These are phyloP conservation scores for Oidiodendron maius DNA, from an alignment of 495 filamentous ascomycete species.

Conservation along the genomic window DNA sequence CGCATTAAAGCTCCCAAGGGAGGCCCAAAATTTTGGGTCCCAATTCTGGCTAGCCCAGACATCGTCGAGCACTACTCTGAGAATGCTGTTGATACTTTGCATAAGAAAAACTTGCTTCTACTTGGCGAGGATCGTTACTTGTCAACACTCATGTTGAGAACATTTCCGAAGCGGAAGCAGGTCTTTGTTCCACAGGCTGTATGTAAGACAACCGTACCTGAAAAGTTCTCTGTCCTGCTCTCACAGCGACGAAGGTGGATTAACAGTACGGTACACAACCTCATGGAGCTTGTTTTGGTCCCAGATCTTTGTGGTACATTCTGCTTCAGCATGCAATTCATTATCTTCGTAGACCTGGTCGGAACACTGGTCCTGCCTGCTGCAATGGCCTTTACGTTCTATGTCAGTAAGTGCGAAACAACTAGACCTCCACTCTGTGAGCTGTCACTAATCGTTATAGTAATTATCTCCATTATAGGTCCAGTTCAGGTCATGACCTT, in stretches of 20 bases:
- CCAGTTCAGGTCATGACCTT: slow-evolving; percentile 89
- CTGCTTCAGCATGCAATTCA: slow-evolving; percentile 99
- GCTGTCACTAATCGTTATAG: slow-evolving; percentile 34
- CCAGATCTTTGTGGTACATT: slow-evolving; percentile 97
- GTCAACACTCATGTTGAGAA: slow-evolving; percentile 94
- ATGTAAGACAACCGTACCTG: slow-evolving; percentile 96
- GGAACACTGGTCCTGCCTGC: slow-evolving; percentile 93
- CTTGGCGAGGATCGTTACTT: slow-evolving; percentile 97
- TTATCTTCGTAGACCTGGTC: slow-evolving; percentile 92
- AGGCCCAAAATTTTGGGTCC: slow-evolving; percentile 99
- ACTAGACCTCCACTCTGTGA: neutral
- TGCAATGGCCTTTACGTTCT: slow-evolving; percentile 94
- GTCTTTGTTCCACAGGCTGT: slow-evolving; percentile 98
- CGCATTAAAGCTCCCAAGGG: slow-evolving; percentile 98
- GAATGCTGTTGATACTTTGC: slow-evolving; percentile 98
- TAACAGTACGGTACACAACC: slow-evolving; percentile 97
- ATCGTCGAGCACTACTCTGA: slow-evolving; percentile 99
- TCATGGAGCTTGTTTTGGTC: slow-evolving; percentile 95
- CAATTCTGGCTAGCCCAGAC: slow-evolving; percentile 98
- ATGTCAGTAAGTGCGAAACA: slow-evolving; percentile 71
- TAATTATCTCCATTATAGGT: slow-evolving; percentile 78
- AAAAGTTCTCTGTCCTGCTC: slow-evolving; percentile 84
- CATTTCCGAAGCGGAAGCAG: slow-evolving; percentile 98
- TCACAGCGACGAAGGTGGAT: slow-evolving; percentile 97
- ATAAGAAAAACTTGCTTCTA: slow-evolving; percentile 95